Percentiles rank a stretch among this genome's conserved stretches.
Conservation (phyloP, 2,329 filamentous ascomycete species). For the Sphaerostilbella broomeana region DNA sequence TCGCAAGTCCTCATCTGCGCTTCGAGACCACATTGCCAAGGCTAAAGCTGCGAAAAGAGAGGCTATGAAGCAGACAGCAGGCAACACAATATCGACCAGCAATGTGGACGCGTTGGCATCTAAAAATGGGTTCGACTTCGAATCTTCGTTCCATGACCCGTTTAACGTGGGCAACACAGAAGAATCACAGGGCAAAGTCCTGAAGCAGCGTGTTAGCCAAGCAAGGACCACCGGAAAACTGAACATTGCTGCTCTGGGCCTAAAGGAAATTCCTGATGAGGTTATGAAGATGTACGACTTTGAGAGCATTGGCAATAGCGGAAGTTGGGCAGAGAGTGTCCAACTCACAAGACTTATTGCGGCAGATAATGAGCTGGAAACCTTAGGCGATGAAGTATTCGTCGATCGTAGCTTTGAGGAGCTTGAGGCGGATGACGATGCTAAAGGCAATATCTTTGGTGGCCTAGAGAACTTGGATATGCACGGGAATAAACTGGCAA, state of each 20-base stretch:
- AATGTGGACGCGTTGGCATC: conserved; percentile 37
- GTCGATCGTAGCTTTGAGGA: conserved; percentile 60
- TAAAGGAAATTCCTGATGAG: conserved; percentile 73
- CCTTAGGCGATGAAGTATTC: conserved; percentile 67
- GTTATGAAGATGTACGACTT: conserved; percentile 88
- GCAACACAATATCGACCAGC: conserved; percentile 3
- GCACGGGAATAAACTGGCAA: conserved; percentile 72
- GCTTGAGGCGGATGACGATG: conserved; percentile 57
- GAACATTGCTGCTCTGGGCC: conserved; percentile 78
- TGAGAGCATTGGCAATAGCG: conserved; percentile 55
- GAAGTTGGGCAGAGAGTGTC: conserved; percentile 85
- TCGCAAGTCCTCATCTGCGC: conserved; percentile 66
- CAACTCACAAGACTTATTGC: conserved; percentile 79
- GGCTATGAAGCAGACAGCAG: conserved; percentile 30
- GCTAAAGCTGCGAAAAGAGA: conserved; percentile 76
- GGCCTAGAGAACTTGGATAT: conserved; percentile 76
- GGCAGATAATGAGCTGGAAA: conserved; percentile 81
- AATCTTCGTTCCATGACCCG: conserved; percentile 51
- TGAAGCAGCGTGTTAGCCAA: conserved; percentile 64
- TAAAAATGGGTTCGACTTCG: conserved; percentile 43
- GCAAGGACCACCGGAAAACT: conserved; percentile 74
- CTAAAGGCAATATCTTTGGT: conserved; percentile 68
- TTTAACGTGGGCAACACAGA: conserved; percentile 61
- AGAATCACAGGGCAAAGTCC: conserved; percentile 55
- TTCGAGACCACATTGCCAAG: conserved; percentile 88